These are phyloP conservation scores for Globisporangium radiosum DNA, from an alignment of 352 stramenopile genomes.

Conservation along the genomic window DNA sequence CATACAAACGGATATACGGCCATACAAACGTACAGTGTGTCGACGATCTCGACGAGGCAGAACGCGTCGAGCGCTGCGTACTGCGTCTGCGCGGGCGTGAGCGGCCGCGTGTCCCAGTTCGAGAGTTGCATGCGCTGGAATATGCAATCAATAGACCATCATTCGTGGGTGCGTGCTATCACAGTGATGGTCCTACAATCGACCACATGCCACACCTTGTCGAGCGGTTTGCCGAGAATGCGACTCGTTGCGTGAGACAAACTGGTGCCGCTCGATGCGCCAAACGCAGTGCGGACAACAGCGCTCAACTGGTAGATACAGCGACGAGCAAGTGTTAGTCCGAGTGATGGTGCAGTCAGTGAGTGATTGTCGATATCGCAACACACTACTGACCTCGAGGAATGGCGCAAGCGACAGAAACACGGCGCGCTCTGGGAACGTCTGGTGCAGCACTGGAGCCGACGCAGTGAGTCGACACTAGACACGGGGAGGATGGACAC, in stretches of 20 bases:
- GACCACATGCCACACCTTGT: slow-evolving; percentile 33
- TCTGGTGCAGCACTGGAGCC: slow-evolving; percentile 45
- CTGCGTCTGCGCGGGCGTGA: slow-evolving; percentile 36
- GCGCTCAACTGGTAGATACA: slow-evolving; percentile 22
- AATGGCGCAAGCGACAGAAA: slow-evolving; percentile 36
- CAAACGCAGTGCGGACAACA: slow-evolving; percentile 20
- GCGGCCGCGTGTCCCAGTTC: slow-evolving; percentile 54
- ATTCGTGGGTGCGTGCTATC: not conserved
- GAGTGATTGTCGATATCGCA: not conserved
- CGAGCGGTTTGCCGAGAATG: slow-evolving; percentile 48
- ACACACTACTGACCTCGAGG: slow-evolving; percentile 27
- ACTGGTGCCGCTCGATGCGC: slow-evolving; percentile 25
- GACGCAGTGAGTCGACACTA: not conserved
- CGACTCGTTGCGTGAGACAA: slow-evolving; percentile 30
- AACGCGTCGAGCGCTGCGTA: slow-evolving; percentile 65
- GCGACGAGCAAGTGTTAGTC: not conserved
- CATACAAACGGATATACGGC: slow-evolving; percentile 2
- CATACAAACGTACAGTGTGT: slow-evolving; percentile 31
- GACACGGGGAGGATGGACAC: not conserved
- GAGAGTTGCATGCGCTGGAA: slow-evolving; percentile 60
- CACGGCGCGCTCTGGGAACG: slow-evolving; percentile 44
- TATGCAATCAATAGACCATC: not conserved
- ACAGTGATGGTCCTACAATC: not conserved
- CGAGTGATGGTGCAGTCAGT: not conserved
- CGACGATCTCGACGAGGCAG: slow-evolving; percentile 53